Percentiles rank a stretch among this genome's conserved stretches.
These are phyloP conservation scores for Cerrena zonata DNA, from an alignment of 1,284 basidiomycete genomes.

Conservation along the genomic window DNA sequence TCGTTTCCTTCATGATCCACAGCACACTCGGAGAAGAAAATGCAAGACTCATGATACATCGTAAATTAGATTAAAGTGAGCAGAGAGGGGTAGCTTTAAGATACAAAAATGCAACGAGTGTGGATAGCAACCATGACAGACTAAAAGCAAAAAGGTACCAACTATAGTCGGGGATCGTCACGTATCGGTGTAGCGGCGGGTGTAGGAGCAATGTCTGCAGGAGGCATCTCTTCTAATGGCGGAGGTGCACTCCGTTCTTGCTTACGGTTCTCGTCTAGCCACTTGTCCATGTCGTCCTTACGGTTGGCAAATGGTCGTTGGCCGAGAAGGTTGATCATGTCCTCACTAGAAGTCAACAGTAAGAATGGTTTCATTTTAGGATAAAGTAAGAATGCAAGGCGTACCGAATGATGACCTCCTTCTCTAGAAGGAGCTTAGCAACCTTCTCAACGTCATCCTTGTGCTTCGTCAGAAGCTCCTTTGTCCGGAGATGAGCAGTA, in stretches of 20 bases:
- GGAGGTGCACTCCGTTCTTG: slow-evolving; percentile 51
- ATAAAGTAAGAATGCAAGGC: slow-evolving; percentile 15
- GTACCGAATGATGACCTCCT: slow-evolving; percentile 91
- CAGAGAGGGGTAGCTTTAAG: slow-evolving; percentile 3
- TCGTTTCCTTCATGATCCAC: too few species aligned
- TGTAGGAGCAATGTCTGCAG: slow-evolving; percentile 36
- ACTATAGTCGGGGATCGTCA: slow-evolving; percentile 19
- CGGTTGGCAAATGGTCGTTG: slow-evolving; percentile 76
- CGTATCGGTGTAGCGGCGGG: slow-evolving; percentile 43
- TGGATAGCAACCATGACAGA: not conserved
- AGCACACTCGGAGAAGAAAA: too few species aligned
- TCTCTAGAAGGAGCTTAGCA: slow-evolving; percentile 82
- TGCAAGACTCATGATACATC: slow-evolving; percentile 1
- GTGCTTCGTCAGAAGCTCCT: slow-evolving; percentile 76
- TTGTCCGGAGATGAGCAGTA: slow-evolving; percentile 81
- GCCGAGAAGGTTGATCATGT: slow-evolving; percentile 83
- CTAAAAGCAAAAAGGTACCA: not conserved
- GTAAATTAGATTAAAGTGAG: slow-evolving; percentile 1
- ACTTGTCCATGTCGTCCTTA: slow-evolving; percentile 89
- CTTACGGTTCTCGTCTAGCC: slow-evolving; percentile 72
- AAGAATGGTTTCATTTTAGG: not conserved
- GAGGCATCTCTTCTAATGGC: slow-evolving; percentile 41
- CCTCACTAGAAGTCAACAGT: slow-evolving; percentile 57
- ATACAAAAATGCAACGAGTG: slow-evolving; percentile 2
- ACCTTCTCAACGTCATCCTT: slow-evolving; percentile 91